Conservation (phyloP, 2,329 filamentous ascomycete species). For the Ophiosphaerella korrae region DNA sequence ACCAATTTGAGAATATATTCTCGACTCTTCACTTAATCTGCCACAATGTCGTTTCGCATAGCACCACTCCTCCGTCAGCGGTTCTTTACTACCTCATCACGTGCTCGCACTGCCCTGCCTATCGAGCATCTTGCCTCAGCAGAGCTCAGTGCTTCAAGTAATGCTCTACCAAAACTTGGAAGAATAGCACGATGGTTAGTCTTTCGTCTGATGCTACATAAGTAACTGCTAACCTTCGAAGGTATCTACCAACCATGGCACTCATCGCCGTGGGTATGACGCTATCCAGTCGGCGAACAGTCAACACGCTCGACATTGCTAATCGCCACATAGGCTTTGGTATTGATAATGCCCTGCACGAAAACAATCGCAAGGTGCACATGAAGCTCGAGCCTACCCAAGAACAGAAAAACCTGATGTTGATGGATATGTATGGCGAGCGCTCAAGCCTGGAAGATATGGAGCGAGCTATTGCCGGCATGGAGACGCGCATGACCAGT, state of each 20-base stretch:
- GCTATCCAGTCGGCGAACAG: slow-evolving; percentile 27
- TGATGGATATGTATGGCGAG: slow-evolving; percentile 39
- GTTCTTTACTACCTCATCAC: slow-evolving; percentile 38
- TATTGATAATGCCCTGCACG: slow-evolving; percentile 36
- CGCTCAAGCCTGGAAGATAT: slow-evolving; percentile 41
- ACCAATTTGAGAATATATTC: slow-evolving; percentile 1
- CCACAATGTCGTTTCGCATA: slow-evolving; percentile 38
- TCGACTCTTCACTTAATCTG: neutral
- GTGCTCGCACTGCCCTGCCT: slow-evolving; percentile 29
- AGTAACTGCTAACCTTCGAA: slow-evolving; percentile 11
- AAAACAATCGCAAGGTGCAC: slow-evolving; percentile 38
- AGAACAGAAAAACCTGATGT: slow-evolving; percentile 36
- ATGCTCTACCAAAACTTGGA: slow-evolving; percentile 38
- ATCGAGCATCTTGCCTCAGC: slow-evolving; percentile 29
- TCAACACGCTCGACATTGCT: slow-evolving; percentile 35
- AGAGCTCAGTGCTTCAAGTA: slow-evolving; percentile 28
- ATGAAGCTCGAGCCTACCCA: slow-evolving; percentile 29
- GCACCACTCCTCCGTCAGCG: slow-evolving; percentile 30
- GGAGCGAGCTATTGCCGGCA: slow-evolving; percentile 36
- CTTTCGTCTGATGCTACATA: neutral
- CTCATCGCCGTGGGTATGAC: slow-evolving; percentile 38
- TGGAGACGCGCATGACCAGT: slow-evolving; percentile 33
- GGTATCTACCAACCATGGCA: slow-evolving; percentile 45
- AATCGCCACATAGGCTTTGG: slow-evolving; percentile 42
- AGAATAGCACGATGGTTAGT: slow-evolving; percentile 40